phyloP scores from a whole-genome alignment of 352 stramenopile species.

The Elongisporangium anandrum region DNA sequence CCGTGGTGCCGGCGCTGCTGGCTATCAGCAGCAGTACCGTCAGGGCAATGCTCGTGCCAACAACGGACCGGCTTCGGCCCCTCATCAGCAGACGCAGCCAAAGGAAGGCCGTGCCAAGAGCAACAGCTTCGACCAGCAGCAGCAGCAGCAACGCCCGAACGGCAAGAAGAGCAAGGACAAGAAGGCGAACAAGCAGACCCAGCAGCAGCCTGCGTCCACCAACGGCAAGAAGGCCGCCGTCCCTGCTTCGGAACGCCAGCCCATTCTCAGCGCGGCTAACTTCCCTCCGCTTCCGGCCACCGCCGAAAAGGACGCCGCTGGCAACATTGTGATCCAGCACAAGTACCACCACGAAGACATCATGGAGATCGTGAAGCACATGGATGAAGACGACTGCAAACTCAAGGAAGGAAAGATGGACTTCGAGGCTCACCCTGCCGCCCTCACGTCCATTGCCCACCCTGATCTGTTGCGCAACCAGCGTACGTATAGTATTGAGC shows the following conservation, averaged over 20 bases:
- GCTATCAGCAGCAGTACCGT: constrained; percentile 19
- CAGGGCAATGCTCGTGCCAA: constrained; percentile 27
- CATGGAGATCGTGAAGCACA: constrained; percentile 89
- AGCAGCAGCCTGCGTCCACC: constrained; percentile 16
- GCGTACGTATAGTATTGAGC: constrained; percentile 91
- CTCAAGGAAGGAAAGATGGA: constrained; percentile 75
- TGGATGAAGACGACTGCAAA: constrained; percentile 85
- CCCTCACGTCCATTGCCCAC: constrained; percentile 74
- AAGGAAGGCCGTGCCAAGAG: constrained; percentile 49
- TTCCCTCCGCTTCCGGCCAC: constrained; percentile 70
- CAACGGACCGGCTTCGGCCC: constrained; percentile 5
- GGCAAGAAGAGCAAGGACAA: constrained; percentile 68
- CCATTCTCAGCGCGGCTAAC: constrained; percentile 76
- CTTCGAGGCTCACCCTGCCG: constrained; percentile 71
- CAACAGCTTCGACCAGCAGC: constrained; percentile 37
- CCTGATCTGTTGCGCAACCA: constrained; percentile 87
- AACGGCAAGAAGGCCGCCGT: constrained; percentile 34
- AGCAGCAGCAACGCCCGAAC: constrained; percentile 25
- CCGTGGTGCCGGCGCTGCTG: constrained; percentile 12
- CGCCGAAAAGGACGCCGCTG: constrained; percentile 24
- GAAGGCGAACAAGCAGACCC: constrained; percentile 32
- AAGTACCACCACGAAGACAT: constrained; percentile 89
- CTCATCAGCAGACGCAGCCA: constrained; percentile 18
- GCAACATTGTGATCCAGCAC: constrained; percentile 46
- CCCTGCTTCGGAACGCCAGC: constrained; percentile 48